Conservation (phyloP, 306 rosid species). For the Prunus salicina region DNA sequence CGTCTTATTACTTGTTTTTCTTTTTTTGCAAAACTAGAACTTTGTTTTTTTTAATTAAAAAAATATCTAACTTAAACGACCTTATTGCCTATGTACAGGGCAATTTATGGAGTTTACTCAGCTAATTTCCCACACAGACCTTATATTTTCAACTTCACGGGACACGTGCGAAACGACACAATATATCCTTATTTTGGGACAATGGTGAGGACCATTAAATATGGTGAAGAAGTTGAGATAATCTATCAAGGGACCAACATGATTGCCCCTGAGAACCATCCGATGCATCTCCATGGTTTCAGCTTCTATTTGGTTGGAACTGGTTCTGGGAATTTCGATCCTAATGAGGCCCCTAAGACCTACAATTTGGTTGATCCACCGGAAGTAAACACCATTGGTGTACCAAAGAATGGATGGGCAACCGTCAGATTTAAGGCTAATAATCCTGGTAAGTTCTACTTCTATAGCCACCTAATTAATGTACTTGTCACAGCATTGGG, state of each 20-base stretch:
- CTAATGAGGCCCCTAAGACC: slow-evolving; percentile 25
- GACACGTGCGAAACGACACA: slow-evolving; percentile 19
- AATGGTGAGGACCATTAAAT: slow-evolving; percentile 53
- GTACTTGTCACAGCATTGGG: too few relatives aligned
- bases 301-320: slow-evolving; percentile 80
- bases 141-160: slow-evolving; percentile 36
- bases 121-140: neutral
- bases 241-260: slow-evolving; percentile 83
- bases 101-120: too few relatives aligned
- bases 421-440: slow-evolving; percentile 87
- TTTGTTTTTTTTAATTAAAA: too few relatives aligned
- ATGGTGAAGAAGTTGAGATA: slow-evolving; percentile 70
- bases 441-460: slow-evolving; percentile 65
- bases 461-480: too few relatives aligned
- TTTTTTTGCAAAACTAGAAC: too few relatives aligned
- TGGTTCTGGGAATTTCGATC: slow-evolving; percentile 79
- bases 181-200: slow-evolving; percentile 44
- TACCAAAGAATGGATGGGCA: slow-evolving; percentile 88
- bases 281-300: slow-evolving; percentile 87
- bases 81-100: too few relatives aligned
- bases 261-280: slow-evolving; percentile 78
- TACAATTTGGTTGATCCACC: slow-evolving; percentile 96
- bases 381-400: slow-evolving; percentile 68
- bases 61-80: too few relatives aligned
- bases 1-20: too few relatives aligned